These are phyloP conservation scores for Fragilariopsis cylindrus DNA, from an alignment of 108 stramenopile genomes.

Conservation along the genomic window DNA sequence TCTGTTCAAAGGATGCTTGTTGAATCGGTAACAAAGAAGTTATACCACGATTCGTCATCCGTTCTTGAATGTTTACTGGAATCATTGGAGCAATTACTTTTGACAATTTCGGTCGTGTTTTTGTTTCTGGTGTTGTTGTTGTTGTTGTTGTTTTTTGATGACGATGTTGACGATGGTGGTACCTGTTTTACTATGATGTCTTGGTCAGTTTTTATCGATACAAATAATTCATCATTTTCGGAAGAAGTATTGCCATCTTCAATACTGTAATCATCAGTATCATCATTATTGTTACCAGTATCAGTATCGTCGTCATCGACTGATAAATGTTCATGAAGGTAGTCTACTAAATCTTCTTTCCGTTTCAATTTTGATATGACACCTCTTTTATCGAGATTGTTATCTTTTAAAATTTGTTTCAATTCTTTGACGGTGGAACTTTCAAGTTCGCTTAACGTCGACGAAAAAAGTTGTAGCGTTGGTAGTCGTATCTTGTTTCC, in stretches of 20 bases:
- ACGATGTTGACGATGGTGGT: too few relatives aligned
- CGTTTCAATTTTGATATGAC: conserved; percentile 46
- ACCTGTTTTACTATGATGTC: too few relatives aligned
- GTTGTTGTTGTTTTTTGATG: too few relatives aligned
- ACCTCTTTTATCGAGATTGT: conserved; percentile 37
- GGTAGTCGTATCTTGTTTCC: too few relatives aligned
- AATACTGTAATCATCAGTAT: neutral
- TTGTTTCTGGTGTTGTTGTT: too few relatives aligned
- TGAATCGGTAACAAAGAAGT: conserved; percentile 45
- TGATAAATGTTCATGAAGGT: conserved; percentile 21
- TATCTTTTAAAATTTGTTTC: conserved; percentile 44
- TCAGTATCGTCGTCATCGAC: neutral
- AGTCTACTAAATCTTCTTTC: conserved; percentile 69
- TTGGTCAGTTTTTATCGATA: too few relatives aligned
- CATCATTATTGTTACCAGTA: neutral
- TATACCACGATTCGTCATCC: conserved; percentile 6
- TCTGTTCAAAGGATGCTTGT: conserved; percentile 36
- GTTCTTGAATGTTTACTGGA: conserved; percentile 7
- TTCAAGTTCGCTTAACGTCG: conserved; percentile 23
- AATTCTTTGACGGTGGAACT: conserved; percentile 74
- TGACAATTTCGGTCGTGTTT: too few relatives aligned
- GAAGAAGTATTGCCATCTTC: too few relatives aligned
- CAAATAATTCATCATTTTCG: too few relatives aligned
- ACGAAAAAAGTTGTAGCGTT: too few relatives aligned
- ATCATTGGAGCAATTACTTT: conserved; percentile 4